phyloP scores from a whole-genome alignment of 352 stramenopile species.

The Thalassiosira allenii region DNA sequence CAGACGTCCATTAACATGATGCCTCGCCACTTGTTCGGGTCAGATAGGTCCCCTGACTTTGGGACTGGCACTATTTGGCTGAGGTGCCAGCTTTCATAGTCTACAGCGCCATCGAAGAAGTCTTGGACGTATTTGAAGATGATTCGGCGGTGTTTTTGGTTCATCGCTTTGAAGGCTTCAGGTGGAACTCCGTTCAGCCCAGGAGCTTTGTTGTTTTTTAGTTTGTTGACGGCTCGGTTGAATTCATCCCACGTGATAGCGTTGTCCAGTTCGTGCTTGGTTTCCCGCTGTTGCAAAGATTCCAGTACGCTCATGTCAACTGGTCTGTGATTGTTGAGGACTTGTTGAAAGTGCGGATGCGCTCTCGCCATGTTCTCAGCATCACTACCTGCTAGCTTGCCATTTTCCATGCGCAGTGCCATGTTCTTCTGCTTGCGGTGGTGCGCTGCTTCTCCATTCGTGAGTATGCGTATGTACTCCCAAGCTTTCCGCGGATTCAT shows the following conservation, averaged over 20 bases:
- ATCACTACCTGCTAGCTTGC: constrained; percentile 22
- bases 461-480: constrained; percentile 2
- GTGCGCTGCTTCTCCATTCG: constrained; percentile 1
- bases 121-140: constrained; percentile 16
- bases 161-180: constrained; percentile 34
- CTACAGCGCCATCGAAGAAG: constrained; percentile 23
- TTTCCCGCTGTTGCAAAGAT: constrained; percentile 24
- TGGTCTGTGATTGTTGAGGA: constrained; percentile 36
- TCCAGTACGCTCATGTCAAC: background rate
- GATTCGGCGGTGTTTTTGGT: background rate
- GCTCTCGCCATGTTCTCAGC: constrained; percentile 32
- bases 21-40: constrained; percentile 42
- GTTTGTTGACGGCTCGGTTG: constrained; percentile 9
- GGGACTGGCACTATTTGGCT: constrained; percentile 12
- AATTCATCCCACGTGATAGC: constrained; percentile 35
- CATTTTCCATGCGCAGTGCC: constrained; percentile 13
- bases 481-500: background rate
- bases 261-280: background rate
- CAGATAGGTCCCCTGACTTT: constrained; percentile 20
- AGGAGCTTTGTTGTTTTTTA: constrained; percentile 33
- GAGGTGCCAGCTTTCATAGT: constrained; percentile 44
- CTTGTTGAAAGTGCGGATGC: constrained; percentile 13
- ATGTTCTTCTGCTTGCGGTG: constrained; percentile 17
- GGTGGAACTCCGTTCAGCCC: constrained; percentile 19
- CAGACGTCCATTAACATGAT: constrained; percentile 44